phyloP scores from a whole-genome alignment of 805 yeast species.

The Candida manassasensis region DNA sequence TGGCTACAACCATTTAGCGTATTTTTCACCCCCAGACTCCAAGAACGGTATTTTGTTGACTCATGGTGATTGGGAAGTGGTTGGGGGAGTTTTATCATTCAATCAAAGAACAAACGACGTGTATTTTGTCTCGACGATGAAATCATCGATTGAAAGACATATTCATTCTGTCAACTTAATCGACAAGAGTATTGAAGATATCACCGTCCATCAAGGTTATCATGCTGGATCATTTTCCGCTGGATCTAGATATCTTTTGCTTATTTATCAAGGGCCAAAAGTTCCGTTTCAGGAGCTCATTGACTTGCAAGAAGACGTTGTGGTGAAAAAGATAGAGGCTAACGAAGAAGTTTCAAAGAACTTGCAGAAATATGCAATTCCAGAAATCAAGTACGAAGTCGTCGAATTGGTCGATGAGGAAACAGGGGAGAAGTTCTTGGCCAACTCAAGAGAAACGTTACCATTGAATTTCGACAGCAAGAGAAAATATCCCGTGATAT shows the following conservation, averaged over 20 bases:
- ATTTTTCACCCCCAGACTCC: constrained; percentile 63
- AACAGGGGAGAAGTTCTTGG: constrained; percentile 41
- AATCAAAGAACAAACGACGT: constrained; percentile 44
- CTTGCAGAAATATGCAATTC: constrained; percentile 49
- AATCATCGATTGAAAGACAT: constrained; percentile 80
- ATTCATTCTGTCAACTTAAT: constrained; percentile 61
- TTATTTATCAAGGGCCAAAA: constrained; percentile 73
- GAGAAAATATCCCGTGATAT: constrained; percentile 76
- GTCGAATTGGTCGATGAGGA: constrained; percentile 47
- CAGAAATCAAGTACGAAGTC: constrained; percentile 49
- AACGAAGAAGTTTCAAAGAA: constrained; percentile 40
- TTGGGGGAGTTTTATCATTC: constrained; percentile 55
- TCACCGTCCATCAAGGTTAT: constrained; percentile 52
- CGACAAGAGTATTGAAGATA: constrained; percentile 36
- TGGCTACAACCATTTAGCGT: constrained; percentile 76
- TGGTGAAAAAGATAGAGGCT: constrained; percentile 40
- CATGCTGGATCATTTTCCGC: constrained; percentile 71
- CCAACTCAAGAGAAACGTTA: constrained; percentile 68
- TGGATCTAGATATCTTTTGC: constrained; percentile 67
- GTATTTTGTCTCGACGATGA: constrained; percentile 68
- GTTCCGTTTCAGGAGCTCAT: constrained; percentile 76
- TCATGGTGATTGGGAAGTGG: constrained; percentile 88
- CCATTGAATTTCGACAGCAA: constrained; percentile 67
- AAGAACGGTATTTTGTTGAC: constrained; percentile 49
- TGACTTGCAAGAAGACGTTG: constrained; percentile 28